Evolutionary conservation across 1,284 basidiomycete genomes (phyloP), one percentile per base, ranked within the genome.

Genomic region (Heterobasidion occidentale): DNA sequence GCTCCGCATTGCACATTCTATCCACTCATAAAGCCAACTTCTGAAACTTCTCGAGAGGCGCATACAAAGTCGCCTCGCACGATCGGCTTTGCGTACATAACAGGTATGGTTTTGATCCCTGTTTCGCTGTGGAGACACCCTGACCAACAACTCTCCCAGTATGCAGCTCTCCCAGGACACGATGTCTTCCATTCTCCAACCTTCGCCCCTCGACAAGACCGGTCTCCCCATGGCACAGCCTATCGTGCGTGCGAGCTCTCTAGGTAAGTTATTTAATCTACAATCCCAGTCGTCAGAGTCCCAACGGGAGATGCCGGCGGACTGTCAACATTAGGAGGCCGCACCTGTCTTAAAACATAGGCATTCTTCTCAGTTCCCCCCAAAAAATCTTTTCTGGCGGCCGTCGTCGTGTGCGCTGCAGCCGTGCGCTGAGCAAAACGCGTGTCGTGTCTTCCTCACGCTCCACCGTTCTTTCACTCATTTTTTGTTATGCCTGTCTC

Each of bases 401-500:
- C 52, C 38, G 20, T 55, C 44, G 34, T 19, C 44, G 36, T 51
- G 42, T 56, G 19, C 53, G 36, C 54, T 55, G 8, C 38, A 6
- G 54, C 53, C 52, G 46, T 38, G 36, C 17, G 44, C 52, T 51
- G 53, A 60, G 53, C n/a, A n/a, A 20, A 53, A 45, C 12, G 46
- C 34, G 46, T 42, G 56, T 52, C 42, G 38, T 55, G 44, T 56
- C 52, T 17, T 15, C 36, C 38, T 52, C 52, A 38, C 56, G 57
- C 53, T 49, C 27, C 46, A 53, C 48, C 33, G 9, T 47, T 46
- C 53, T 48, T 51, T 42, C 42, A 46, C 58, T 55, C 53, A 52
- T 61, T 56, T 49, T 52, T 50, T 17, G 46, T 56, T 19, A 58
- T 61, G 58, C 48, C 42, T 17, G 9, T 49, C 45, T 56, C 48